Evolutionary conservation across 2,329 filamentous ascomycete genomes (phyloP).

Genomic region (Talaromyces sp.): DNA sequence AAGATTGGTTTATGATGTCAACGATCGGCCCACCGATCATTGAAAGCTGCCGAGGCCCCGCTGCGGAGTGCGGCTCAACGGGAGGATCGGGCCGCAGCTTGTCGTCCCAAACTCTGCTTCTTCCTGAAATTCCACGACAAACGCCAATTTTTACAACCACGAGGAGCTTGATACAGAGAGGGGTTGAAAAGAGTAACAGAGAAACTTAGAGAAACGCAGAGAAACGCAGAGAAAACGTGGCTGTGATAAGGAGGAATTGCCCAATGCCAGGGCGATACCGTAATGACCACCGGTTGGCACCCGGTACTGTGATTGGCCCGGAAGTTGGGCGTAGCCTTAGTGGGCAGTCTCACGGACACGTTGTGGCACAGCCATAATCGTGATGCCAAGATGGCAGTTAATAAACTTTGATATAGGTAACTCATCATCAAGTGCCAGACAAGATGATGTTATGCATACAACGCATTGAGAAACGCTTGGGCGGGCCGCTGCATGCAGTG

Average conservation of each 20-base stretch:
- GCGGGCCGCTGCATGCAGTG: not conserved
- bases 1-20: not conserved
- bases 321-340: not conserved
- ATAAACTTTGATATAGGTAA: not conserved
- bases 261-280: not conserved
- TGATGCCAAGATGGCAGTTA: too few species aligned
- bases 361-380: not conserved
- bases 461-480: not conserved
- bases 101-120: not conserved
- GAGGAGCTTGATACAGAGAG: not conserved
- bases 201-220: fast-evolving
- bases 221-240: not conserved
- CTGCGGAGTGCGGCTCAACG: not conserved
- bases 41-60: not conserved
- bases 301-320: not conserved
- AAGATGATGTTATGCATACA: not conserved
- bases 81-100: not conserved
- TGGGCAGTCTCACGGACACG: too few species aligned
- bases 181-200: not conserved
- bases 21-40: not conserved
- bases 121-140: not conserved
- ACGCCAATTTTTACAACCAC: not conserved
- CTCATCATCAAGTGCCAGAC: not conserved
- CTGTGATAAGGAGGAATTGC: not conserved
- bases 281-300: not conserved